These are phyloP conservation scores for Cercospora janseana DNA, from an alignment of 2,329 filamentous ascomycete genomes.

Conservation along the genomic window DNA sequence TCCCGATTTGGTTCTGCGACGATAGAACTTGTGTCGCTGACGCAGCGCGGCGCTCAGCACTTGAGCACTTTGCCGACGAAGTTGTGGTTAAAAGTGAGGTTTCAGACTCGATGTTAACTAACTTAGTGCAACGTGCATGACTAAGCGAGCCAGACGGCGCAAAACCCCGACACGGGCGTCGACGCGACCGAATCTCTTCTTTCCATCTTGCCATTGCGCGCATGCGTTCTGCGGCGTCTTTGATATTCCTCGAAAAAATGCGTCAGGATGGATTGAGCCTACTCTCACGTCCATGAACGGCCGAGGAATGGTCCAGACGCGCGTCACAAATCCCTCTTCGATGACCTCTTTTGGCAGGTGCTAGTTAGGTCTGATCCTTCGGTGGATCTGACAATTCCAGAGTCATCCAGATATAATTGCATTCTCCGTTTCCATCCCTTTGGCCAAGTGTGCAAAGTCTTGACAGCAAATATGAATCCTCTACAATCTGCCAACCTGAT, in stretches of 20 bases:
- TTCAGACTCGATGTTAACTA: neutral
- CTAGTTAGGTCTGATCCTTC: neutral
- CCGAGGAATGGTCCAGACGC: neutral
- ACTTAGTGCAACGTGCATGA: neutral
- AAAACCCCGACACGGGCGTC: neutral
- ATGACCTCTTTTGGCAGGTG: constrained; percentile 1
- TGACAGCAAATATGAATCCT: constrained; percentile 24
- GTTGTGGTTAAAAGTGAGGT: neutral
- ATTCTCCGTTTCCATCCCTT: neutral
- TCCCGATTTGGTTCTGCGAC: neutral
- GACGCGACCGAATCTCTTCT: neutral
- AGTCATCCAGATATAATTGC: neutral
- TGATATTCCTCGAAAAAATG: neutral
- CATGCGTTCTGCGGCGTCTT: neutral
- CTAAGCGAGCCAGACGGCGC: neutral
- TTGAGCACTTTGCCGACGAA: constrained; percentile 1
- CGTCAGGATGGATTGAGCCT: too few relatives aligned
- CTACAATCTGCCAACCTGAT: constrained; percentile 42
- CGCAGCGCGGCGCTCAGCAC: constrained; percentile 3
- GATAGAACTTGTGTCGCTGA: neutral
- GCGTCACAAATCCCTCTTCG: neutral
- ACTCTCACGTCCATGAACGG: neutral
- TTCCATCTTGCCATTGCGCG: neutral
- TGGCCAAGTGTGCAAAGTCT: neutral
- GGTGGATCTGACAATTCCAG: neutral